Evolutionary conservation across 2,329 filamentous ascomycete genomes (phyloP).

Genomic region (Sclerotinia nivalis): DNA sequence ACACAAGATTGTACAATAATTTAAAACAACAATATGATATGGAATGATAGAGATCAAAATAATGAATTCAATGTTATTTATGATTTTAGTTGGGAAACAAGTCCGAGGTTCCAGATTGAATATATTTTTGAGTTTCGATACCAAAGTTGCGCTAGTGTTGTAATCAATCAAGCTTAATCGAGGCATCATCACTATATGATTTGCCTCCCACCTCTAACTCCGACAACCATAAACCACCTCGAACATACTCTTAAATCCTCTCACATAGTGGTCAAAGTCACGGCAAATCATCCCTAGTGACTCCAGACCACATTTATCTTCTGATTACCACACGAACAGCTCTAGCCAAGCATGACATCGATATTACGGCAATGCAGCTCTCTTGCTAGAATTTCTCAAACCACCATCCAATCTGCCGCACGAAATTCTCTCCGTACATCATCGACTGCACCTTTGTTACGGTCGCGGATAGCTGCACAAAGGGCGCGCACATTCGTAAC

Average conservation of each 20-base stretch:
- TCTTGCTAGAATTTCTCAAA: slow-evolving; percentile 62
- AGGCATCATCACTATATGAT: slow-evolving; percentile 20
- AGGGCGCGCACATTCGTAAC: slow-evolving; percentile 33
- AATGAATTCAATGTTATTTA: not conserved
- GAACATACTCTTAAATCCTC: slow-evolving; percentile 20
- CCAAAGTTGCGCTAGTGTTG: slow-evolving; percentile 20
- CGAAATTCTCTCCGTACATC: slow-evolving; percentile 49
- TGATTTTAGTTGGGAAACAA: not conserved
- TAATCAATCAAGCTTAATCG: slow-evolving; percentile 22
- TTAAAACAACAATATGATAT: not conserved
- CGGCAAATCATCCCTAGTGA: slow-evolving; percentile 30
- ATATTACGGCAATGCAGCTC: slow-evolving; percentile 66
- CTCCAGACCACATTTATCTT: slow-evolving; percentile 25
- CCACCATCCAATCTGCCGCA: slow-evolving; percentile 54
- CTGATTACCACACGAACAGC: slow-evolving; percentile 7
- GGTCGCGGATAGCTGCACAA: slow-evolving; percentile 41
- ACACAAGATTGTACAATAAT: not conserved
- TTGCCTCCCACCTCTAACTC: slow-evolving; percentile 23
- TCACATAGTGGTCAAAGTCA: slow-evolving; percentile 32
- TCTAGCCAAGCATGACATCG: slow-evolving; percentile 60
- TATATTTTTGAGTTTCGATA: slow-evolving; percentile 5
- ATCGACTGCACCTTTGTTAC: slow-evolving; percentile 44
- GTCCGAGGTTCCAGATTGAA: not conserved
- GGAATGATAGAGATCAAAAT: not conserved
- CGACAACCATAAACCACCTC: slow-evolving; percentile 16